Base-by-base conservation (phyloP, 2,329 filamentous ascomycete genomes). In the Colletotrichum lindemuthianum region DNA sequence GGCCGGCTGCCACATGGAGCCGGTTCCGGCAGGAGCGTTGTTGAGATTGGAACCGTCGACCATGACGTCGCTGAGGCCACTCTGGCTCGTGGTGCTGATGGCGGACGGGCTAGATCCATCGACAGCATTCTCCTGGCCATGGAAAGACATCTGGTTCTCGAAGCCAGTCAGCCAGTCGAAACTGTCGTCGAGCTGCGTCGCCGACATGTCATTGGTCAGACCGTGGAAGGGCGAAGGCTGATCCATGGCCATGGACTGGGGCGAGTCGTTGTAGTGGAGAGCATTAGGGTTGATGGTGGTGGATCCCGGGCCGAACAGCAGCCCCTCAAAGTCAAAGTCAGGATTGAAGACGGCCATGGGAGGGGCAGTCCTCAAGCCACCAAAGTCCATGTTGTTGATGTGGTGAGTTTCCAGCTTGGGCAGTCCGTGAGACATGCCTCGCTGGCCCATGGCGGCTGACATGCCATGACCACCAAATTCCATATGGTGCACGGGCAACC, bases 31-130 rank as follows among this genome's bases (percentile, higher is more conserved):
- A 61, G 83, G 79, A 41, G 84, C 81, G 44, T 85, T 83, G 69
- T 90, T 24, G 4, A 24, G 88, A 75, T 89, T 90, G 41, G 87
- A 88, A 65, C 92, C 92, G 76, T 97, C 93, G 63, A 96, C 83
- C 90, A 97, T 93, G 65, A 93, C 88, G 75, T 98, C 96, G 77
- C 92, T 96, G 76, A 94, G 92, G 54, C 90, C 92, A 75, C 92
- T 95, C 73, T 96, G 94, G 78, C 94, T 98, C 64, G 92, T 92
- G 47, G 92, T 97, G 80, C 95, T 98, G 76, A 98, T 95, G 50
- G 93, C 93, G 8, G 96, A 98, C 13, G 96, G 96, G 12, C 96
- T 98, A 10, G 96, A 98, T 64, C 92, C 93, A 72, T 97, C 95
- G 58, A 97, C 87, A 34, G 92, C 93, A 69, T 89, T 90, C 70